Base-by-base conservation (phyloP, 2,329 filamentous ascomycete genomes). In the Phialophora tarda region DNA sequence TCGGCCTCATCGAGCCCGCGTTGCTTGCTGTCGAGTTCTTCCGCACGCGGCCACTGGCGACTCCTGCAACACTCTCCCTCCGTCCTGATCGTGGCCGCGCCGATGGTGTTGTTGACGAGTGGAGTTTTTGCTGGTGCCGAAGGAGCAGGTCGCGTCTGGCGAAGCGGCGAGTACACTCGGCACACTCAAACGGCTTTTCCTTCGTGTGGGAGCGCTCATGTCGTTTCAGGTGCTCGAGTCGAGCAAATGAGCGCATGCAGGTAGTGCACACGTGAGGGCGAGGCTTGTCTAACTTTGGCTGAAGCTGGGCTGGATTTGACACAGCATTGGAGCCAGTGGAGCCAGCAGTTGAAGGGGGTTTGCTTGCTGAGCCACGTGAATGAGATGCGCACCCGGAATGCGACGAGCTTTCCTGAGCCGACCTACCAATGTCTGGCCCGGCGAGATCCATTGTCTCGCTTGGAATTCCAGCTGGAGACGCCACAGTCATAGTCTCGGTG, bases 171-270 rank as follows among this genome's bases (percentile, higher is more conserved):
- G 92, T 86, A 79, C 95, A 99, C 78, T 98, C 92, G 30, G 92
- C 92, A 75, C 95, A 99, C 79, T 97, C 93, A 74, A 99, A 99
- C 0, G 95, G 95, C 83, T 99, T 99, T 81, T 99, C 93, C 78
- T 99, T 97, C 53, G 93, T 97, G 77, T 97, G 93, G n/a, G 93
- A 97, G 69, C 95, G 88, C 81, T 98, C 95, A 79, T 99, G 95
- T 68, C 95, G 90, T 82, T 99, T 99, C 72, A 99, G 82, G 78
- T 99, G 95, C 81, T 99, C 95, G 73, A 99, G 82, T 68, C 95
- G 89, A 65, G 95, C 95, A 78, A 99, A 99, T 34, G 92, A 96
- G 71, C 95, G 89, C 74, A 89, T 87, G 79, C 95, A 99, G 56
- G 93, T 98, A 48, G 84, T 88, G 82, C 95, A 99, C 67, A 96